A percentile compares a stretch with the other conserved stretches of the same genome.
phyloP scores from a whole-genome alignment of 148 eudicot species.

The Fagopyrum homotropicum region DNA sequence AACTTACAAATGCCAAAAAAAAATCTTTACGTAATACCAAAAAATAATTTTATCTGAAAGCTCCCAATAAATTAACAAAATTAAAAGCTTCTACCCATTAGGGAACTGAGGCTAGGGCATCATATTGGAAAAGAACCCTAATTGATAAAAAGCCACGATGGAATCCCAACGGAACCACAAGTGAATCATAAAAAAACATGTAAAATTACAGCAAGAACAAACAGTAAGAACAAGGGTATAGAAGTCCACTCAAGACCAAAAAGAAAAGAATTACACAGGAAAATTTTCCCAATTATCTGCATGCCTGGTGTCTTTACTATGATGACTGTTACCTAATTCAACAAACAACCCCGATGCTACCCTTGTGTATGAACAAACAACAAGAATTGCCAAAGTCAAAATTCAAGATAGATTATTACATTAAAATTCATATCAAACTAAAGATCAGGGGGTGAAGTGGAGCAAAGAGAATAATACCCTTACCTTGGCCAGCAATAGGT shows the following conservation, averaged over 20 bases:
- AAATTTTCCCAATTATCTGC: not conserved
- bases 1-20: no score
- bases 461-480: constrained; percentile 13
- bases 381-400: constrained; percentile 34
- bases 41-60: no score
- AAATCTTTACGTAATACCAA: no score
- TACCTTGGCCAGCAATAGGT: constrained; percentile 11
- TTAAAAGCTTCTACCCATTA: no score
- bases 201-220: not conserved
- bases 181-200: not conserved
- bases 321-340: constrained; percentile 5
- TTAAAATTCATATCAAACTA: constrained; percentile 23
- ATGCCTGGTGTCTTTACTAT: not conserved
- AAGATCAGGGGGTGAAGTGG: constrained; percentile 1
- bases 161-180: not conserved
- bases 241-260: constrained; percentile 2
- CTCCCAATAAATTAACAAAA: no score
- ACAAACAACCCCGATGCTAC: not conserved
- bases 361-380: constrained; percentile 18
- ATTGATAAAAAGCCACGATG: not conserved
- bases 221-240: not conserved
- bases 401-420: constrained; percentile 42
- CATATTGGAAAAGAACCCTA: no score
- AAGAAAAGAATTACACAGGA: not conserved
- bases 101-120: no score